Evolutionary conservation across 306 rosid species (phyloP).

Genomic region (Casuarina glauca): DNA sequence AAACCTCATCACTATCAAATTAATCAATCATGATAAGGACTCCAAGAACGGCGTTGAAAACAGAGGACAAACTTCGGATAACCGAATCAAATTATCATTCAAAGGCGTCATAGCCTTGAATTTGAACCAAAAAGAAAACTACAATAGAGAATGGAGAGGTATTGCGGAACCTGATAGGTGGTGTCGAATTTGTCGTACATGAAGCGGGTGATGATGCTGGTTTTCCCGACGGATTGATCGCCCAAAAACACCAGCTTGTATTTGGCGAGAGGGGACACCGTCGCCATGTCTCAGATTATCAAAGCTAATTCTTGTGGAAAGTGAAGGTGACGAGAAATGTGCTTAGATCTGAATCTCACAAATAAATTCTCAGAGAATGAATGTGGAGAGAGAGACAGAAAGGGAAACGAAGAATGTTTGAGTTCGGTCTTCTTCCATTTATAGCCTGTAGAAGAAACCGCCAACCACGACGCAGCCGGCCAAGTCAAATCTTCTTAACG

Average conservation of each 20-base stretch:
- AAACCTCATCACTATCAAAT: background rate
- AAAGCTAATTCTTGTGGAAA: background rate
- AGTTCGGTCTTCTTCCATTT: slow-evolving; percentile 33
- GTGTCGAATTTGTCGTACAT: slow-evolving; percentile 87
- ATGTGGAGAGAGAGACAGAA: slow-evolving; percentile 18
- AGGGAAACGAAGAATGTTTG: slow-evolving; percentile 22
- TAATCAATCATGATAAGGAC: background rate
- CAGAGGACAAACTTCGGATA: background rate
- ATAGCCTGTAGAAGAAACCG: slow-evolving; percentile 48
- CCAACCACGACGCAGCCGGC: slow-evolving; percentile 51
- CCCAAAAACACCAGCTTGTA: slow-evolving; percentile 86
- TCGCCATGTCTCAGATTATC: slow-evolving; percentile 20
- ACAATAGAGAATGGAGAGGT: background rate
- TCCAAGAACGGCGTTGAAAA: background rate
- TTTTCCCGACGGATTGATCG: slow-evolving; percentile 84
- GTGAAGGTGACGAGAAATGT: background rate
- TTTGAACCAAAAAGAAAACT: background rate
- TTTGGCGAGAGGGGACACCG: slow-evolving; percentile 80
- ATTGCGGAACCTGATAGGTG: slow-evolving; percentile 74
- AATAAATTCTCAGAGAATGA: slow-evolving; percentile 8
- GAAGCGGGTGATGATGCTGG: slow-evolving; percentile 86
- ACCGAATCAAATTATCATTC: slow-evolving; percentile 5
- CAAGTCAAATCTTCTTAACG: slow-evolving; percentile 17
- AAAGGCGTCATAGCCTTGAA: slow-evolving; percentile 1
- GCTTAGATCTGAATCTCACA: slow-evolving; percentile 49